Percentiles rank a stretch among this genome's conserved stretches.
Conservation (phyloP, 2,329 filamentous ascomycete genomes). For the Ampelomyces quisqualis region DNA sequence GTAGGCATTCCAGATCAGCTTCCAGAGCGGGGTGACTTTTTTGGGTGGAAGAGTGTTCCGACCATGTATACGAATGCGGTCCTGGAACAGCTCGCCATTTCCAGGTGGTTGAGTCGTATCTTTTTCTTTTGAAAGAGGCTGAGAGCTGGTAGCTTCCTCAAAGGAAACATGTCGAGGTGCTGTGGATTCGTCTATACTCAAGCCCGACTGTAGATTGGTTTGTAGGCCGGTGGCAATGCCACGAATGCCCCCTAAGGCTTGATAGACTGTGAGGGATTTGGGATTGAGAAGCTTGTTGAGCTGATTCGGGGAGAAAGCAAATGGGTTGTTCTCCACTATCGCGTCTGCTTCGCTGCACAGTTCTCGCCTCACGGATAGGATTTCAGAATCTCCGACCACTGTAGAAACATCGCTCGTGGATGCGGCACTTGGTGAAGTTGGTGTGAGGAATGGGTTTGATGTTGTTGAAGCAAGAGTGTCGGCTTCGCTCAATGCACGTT, state of each 20-base stretch:
- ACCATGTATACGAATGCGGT: conserved; percentile 61
- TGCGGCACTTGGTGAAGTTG: conserved; percentile 27
- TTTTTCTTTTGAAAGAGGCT: conserved; percentile 24
- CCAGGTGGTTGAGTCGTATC: conserved; percentile 16
- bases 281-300: conserved; percentile 57
- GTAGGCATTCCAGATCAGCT: conserved; percentile 67
- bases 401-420: conserved; percentile 23
- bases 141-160: conserved; percentile 51
- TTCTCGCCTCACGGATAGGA: conserved; percentile 22
- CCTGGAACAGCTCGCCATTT: conserved; percentile 46
- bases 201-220: conserved; percentile 51
- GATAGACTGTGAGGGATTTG: conserved; percentile 52
- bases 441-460: conserved; percentile 28
- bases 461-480: conserved; percentile 29
- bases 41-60: conserved; percentile 64
- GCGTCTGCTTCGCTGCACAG: conserved; percentile 31
- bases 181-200: conserved; percentile 54
- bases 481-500: conserved; percentile 25
- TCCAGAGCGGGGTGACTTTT: conserved; percentile 62
- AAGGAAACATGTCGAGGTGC: conserved; percentile 52
- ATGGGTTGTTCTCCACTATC: conserved; percentile 47
- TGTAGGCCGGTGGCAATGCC: conserved; percentile 57
- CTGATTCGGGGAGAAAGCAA: conserved; percentile 57
- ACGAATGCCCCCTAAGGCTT: conserved; percentile 55
- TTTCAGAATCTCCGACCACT: conserved; percentile 34